Conservation (phyloP, 2,329 filamentous ascomycete genomes). For the Trichoderma gracile region DNA sequence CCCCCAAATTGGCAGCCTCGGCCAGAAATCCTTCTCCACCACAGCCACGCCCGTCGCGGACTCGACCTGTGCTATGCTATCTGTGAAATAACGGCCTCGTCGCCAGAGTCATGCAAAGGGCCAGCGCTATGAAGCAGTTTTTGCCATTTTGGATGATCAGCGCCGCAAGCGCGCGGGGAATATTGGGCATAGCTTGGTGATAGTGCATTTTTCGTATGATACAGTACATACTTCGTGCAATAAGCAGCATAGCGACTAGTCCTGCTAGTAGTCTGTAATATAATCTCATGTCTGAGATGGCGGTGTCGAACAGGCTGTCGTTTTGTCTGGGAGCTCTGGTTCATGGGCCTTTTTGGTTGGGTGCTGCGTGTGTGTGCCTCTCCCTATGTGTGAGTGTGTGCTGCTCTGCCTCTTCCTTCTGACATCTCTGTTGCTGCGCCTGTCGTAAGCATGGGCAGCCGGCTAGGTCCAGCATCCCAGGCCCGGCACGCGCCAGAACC, state of each 20-base stretch:
- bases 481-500: conserved; percentile 6
- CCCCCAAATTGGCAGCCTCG: neutral
- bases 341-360: neutral
- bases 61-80: neutral
- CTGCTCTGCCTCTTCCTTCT: neutral
- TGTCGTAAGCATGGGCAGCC: neutral
- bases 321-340: neutral
- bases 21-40: conserved; percentile 1
- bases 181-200: conserved; percentile 8
- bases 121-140: conserved; percentile 2
- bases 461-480: neutral
- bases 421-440: neutral
- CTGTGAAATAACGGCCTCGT: no score
- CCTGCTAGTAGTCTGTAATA: no score
- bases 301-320: neutral
- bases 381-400: neutral
- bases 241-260: neutral
- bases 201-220: neutral
- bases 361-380: neutral
- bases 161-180: conserved; percentile 20
- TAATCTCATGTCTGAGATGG: neutral
- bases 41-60: conserved; percentile 1
- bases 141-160: conserved; percentile 12
- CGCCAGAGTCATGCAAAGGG: neutral
- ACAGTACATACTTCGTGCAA: neutral